phyloP scores from a whole-genome alignment of 2,329 filamentous ascomycete species.

The Phoma sp. region DNA sequence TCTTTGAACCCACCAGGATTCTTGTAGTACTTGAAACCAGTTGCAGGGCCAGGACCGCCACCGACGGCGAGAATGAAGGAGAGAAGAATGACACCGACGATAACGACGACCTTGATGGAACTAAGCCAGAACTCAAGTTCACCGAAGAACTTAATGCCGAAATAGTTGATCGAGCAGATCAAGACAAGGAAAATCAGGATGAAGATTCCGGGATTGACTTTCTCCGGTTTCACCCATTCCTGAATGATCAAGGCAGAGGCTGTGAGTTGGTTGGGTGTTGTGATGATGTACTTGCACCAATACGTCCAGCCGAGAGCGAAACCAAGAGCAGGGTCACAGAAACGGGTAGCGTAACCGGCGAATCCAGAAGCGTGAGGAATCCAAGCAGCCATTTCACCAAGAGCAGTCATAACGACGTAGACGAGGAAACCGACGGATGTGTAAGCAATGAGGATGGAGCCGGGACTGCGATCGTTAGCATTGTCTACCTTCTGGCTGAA shows the following conservation, averaged over 20 bases:
- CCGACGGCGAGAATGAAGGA: constrained; percentile 54
- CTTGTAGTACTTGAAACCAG: constrained; percentile 55
- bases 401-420: constrained; percentile 79
- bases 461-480: constrained; percentile 57
- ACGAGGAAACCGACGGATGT: constrained; percentile 73
- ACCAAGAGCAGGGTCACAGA: constrained; percentile 80
- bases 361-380: constrained; percentile 79
- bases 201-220: constrained; percentile 78
- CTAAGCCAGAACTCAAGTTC: constrained; percentile 59
- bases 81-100: constrained; percentile 55
- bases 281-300: constrained; percentile 80
- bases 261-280: constrained; percentile 84
- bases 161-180: constrained; percentile 55
- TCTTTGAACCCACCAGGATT: constrained; percentile 54
- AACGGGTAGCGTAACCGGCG: constrained; percentile 79
- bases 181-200: constrained; percentile 65
- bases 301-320: constrained; percentile 73
- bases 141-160: constrained; percentile 64
- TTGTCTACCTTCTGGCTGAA: background rate
- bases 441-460: constrained; percentile 74
- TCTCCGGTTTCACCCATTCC: constrained; percentile 72
- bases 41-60: constrained; percentile 49
- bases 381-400: constrained; percentile 87
- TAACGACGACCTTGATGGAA: constrained; percentile 54
- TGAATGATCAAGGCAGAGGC: constrained; percentile 80